Conservation (phyloP, 2,329 filamentous ascomycete genomes). For the Fusarium proliferatum region DNA sequence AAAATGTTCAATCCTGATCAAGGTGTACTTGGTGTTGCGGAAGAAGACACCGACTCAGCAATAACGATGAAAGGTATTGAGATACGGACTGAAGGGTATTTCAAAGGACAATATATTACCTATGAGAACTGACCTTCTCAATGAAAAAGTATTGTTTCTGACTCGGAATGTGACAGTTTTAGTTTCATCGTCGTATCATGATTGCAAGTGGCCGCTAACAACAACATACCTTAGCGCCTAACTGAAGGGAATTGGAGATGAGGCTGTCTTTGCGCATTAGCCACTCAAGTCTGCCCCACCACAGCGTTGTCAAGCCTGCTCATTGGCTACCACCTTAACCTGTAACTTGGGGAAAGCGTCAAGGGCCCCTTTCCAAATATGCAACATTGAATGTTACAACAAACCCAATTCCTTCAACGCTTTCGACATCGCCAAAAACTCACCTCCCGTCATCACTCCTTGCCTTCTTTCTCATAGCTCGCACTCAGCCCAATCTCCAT, state of each 20-base stretch:
- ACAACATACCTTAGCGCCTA: background rate
- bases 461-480: background rate
- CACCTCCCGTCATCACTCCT: background rate
- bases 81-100: background rate
- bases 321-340: slow-evolving; percentile 30
- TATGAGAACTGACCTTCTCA: background rate
- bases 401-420: slow-evolving; percentile 15
- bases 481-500: background rate
- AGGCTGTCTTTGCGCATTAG: slow-evolving; percentile 9
- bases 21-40: background rate
- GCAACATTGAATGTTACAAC: slow-evolving; percentile 20
- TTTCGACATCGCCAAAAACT: slow-evolving; percentile 26
- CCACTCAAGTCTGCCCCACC: slow-evolving; percentile 34
- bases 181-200: slow-evolving; percentile 10
- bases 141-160: background rate
- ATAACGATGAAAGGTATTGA: background rate
- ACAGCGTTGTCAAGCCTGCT: slow-evolving; percentile 8
- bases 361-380: slow-evolving; percentile 32
- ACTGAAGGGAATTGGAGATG: background rate
- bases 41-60: slow-evolving; percentile 4
- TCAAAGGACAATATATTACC: background rate
- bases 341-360: slow-evolving; percentile 27
- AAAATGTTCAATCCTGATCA: background rate
- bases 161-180: background rate
- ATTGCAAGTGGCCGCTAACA: background rate